A percentile compares a stretch with the other conserved stretches of the same genome.
These are phyloP conservation scores for Lippia alba DNA, from an alignment of 305 asterid species.

Conservation along the genomic window DNA sequence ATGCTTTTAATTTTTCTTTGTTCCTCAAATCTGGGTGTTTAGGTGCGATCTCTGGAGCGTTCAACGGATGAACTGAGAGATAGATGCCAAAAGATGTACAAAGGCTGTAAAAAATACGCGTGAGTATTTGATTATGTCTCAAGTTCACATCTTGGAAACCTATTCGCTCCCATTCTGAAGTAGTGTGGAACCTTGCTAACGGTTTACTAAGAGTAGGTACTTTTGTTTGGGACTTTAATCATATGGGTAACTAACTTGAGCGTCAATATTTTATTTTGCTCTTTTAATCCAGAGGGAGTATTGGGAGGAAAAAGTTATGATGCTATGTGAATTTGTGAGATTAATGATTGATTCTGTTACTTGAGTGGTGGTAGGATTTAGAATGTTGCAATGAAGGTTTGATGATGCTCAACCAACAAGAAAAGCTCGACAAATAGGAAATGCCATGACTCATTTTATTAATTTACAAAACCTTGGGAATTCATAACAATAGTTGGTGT, in stretches of 20 bases:
- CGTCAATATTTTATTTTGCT: neutral
- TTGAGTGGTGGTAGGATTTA: neutral
- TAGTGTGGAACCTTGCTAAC: neutral
- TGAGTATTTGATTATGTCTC: conserved; percentile 46
- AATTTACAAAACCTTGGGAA: neutral
- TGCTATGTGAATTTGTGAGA: neutral
- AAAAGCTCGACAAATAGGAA: no score
- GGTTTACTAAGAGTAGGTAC: neutral
- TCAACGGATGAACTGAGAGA: conserved; percentile 82
- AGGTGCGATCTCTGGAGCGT: conserved; percentile 90
- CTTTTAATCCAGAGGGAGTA: neutral
- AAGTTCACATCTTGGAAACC: conserved; percentile 6
- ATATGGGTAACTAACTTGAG: neutral
- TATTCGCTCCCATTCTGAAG: no score
- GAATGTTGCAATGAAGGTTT: neutral
- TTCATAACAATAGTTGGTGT: neutral
- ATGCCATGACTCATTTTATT: neutral
- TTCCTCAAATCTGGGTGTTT: conserved; percentile 30
- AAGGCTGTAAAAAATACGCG: conserved; percentile 89
- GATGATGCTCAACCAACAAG: no score
- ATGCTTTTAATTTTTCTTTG: neutral
- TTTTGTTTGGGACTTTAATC: conserved; percentile 6
- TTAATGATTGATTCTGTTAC: conserved; percentile 16
- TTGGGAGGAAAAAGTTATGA: conserved; percentile 16
- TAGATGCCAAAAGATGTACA: conserved; percentile 91